Base-by-base conservation (phyloP, 2,329 filamentous ascomycete species). In the Calonectria honghensis region DNA sequence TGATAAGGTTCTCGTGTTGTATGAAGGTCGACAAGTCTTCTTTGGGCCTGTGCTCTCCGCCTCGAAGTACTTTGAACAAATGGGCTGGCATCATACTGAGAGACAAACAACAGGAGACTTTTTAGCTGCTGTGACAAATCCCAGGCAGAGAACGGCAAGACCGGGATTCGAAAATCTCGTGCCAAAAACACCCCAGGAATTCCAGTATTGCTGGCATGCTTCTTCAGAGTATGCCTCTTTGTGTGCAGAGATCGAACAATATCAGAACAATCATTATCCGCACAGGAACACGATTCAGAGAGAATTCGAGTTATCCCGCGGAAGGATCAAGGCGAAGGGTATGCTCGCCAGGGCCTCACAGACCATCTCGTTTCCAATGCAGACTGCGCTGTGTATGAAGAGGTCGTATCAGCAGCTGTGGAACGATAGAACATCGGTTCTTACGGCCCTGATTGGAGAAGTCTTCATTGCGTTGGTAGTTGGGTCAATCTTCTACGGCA, bases 181-280 rank as follows among this genome's bases (percentile, higher is more conserved):
- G 9, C 84, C 84, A 7, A 80, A 82, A 29, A 85, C 83, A 1
- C 78, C 84, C 11, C 83, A 85, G 41, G 84, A 85, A 63, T 85
- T 85, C 67, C 83, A 82, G 6, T 72, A 79, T 11, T 76, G 77
- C 29, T 86, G 84, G 84, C 48, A 65, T 35, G 32, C n/a, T n/a
- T 71, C 68, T 2, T 32, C 57, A 54, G 59, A 65, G 35, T 45
- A 71, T 31, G 48, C 27, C 57, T 52, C 32, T 31, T 4, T 52
- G 9, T 14, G 29, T 48, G 24, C 7, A 37, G 57, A 71, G 16
- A 45, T 71, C 24, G 59, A 54, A 6, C 14, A 48, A 35, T 65
- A 65, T 27, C 48, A 71, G 51, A 61, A 29, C 5, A 54, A 70
- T 20, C 51, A 41, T 54, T 70, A 24, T 16, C 37, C n/a, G 18